Conservation (phyloP, 2,329 filamentous ascomycete species). For the Colletotrichum tanaceti region DNA sequence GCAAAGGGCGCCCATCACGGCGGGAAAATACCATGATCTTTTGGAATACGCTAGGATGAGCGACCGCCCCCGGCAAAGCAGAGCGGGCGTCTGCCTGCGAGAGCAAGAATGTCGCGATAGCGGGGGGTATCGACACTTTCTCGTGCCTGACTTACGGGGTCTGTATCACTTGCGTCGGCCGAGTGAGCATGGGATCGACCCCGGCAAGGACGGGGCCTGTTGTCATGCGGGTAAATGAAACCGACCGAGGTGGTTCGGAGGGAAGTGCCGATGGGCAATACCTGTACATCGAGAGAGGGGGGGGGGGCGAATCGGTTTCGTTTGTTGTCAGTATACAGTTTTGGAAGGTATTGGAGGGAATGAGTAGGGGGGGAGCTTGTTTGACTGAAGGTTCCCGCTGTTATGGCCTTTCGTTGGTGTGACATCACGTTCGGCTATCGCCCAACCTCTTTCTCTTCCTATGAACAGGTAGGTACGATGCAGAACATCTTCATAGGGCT, state of each 20-base stretch:
- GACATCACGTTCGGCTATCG: not conserved
- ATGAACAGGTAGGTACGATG: no score
- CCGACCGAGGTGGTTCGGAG: not conserved
- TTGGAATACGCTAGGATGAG: not conserved
- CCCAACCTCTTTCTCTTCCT: not conserved
- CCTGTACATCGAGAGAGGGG: no score
- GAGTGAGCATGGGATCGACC: slow-evolving; percentile 1
- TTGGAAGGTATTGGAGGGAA: not conserved
- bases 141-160: not conserved
- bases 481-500: no score
- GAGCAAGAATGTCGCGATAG: not conserved
- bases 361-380: no score
- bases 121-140: not conserved
- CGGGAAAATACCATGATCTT: no score
- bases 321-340: no score
- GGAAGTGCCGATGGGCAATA: no score
- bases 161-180: not conserved
- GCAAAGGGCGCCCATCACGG: no score
- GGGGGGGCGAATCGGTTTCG: no score
- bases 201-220: slow-evolving; percentile 16
- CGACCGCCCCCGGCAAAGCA: not conserved
- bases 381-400: no score
- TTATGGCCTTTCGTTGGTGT: not conserved
- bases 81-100: not conserved
- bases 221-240: not conserved